Percentiles rank a stretch among this genome's conserved stretches.
phyloP scores from a whole-genome alignment of 2,329 filamentous ascomycete species.

The Colletotrichum navitas region DNA sequence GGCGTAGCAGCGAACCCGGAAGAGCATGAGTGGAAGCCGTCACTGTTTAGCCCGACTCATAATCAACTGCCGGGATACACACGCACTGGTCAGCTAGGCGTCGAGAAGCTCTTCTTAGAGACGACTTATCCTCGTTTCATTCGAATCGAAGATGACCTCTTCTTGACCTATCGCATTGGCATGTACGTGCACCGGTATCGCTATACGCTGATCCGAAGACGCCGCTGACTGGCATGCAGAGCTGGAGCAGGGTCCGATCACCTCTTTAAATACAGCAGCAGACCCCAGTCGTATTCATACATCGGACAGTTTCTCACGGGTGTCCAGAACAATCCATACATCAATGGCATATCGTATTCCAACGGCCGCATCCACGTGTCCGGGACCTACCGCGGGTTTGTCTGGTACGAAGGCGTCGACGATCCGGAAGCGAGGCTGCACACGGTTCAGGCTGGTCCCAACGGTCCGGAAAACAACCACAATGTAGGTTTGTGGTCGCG shows the following conservation, averaged over 20 bases:
- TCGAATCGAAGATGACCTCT: slow-evolving; percentile 26
- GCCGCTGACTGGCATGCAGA: slow-evolving; percentile 16
- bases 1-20: slow-evolving; percentile 30
- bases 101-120: slow-evolving; percentile 38
- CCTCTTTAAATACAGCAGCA: slow-evolving; percentile 32
- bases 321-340: slow-evolving; percentile 36
- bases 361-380: slow-evolving; percentile 36
- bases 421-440: slow-evolving; percentile 32
- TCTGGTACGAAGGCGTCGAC: slow-evolving; percentile 39
- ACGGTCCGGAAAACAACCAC: slow-evolving; percentile 39
- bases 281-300: slow-evolving; percentile 20
- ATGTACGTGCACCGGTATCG: slow-evolving; percentile 22
- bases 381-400: slow-evolving; percentile 38
- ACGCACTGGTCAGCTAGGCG: slow-evolving; percentile 29
- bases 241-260: slow-evolving; percentile 38
- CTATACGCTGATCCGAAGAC: too few relatives aligned
- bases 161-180: slow-evolving; percentile 37
- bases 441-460: slow-evolving; percentile 36
- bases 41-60: slow-evolving; percentile 37
- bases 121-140: slow-evolving; percentile 34
- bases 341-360: slow-evolving; percentile 39
- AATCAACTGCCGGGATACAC: slow-evolving; percentile 36
- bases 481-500: neutral
- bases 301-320: slow-evolving; percentile 40
- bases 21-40: slow-evolving; percentile 23